Conservation (phyloP, 495 filamentous ascomycete genomes). For the Penicillium cosmopolitanum region DNA sequence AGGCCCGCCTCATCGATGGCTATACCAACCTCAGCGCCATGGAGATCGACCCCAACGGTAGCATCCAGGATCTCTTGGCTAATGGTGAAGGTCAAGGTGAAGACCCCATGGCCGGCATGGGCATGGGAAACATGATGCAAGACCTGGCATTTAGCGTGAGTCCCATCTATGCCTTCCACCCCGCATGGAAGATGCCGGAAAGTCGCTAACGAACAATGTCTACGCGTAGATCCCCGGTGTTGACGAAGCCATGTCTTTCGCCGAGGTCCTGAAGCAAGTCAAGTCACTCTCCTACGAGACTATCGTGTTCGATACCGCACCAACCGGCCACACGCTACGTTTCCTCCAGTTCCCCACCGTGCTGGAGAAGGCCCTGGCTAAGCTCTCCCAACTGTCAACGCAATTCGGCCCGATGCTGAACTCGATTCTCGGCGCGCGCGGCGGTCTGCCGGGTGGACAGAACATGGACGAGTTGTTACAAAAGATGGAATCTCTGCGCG, state of each 20-base stretch:
- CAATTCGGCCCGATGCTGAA: conserved; percentile 98
- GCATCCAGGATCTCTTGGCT: conserved; percentile 91
- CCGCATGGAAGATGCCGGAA: neutral
- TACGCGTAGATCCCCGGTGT: conserved; percentile 85
- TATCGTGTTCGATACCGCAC: conserved; percentile 98
- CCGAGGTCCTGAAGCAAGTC: conserved; percentile 98
- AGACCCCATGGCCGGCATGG: conserved; percentile 66
- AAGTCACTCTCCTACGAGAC: conserved; percentile 98
- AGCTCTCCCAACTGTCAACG: conserved; percentile 88
- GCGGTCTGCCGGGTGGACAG: conserved; percentile 87
- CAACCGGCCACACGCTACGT: conserved; percentile 97
- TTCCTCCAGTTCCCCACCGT: conserved; percentile 99
- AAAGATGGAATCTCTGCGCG: conserved; percentile 90
- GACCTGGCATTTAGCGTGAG: conserved; percentile 71
- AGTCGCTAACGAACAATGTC: neutral
- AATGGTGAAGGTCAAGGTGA: conserved; percentile 75
- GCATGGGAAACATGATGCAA: conserved; percentile 75
- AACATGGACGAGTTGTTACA: conserved; percentile 88
- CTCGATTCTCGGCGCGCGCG: conserved; percentile 79
- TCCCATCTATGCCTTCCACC: conserved; percentile 8
- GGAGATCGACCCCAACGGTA: conserved; percentile 99
- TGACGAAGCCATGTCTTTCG: conserved; percentile 99
- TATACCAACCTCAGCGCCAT: conserved; percentile 95
- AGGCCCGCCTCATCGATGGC: conserved; percentile 88
- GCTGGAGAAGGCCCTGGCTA: conserved; percentile 96